phyloP scores from a whole-genome alignment of 441 rosid species.

The Erodium moschatum region DNA sequence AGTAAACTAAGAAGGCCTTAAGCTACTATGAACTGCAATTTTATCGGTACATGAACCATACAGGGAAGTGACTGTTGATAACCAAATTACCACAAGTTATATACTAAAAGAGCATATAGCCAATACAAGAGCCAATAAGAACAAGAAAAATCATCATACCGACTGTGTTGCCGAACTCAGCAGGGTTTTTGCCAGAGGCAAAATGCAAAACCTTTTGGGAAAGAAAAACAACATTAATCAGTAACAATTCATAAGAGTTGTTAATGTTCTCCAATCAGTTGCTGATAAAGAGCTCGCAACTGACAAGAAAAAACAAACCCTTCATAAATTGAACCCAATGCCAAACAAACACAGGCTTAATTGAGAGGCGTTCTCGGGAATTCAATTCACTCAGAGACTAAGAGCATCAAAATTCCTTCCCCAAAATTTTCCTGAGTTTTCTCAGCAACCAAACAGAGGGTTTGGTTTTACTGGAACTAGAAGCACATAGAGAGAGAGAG shows the following conservation, averaged over 20 bases:
- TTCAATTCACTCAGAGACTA: background rate
- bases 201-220: constrained; percentile 40
- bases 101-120: background rate
- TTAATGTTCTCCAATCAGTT: background rate
- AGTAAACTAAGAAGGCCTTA: background rate
- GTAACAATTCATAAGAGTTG: background rate
- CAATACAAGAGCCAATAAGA: background rate
- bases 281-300: background rate
- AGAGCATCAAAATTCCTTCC: background rate
- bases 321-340: background rate
- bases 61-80: too few relatives aligned
- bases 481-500: background rate
- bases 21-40: background rate
- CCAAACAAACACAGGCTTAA: background rate
- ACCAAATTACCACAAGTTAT: background rate
- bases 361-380: background rate
- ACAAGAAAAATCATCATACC: constrained; percentile 22
- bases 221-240: background rate
- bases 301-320: background rate
- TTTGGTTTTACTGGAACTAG: background rate
- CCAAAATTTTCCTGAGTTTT: background rate
- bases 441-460: background rate
- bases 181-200: constrained; percentile 40
- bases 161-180: constrained; percentile 32
- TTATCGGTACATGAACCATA: background rate